Percentiles rank a stretch among this genome's conserved stretches.
These are phyloP conservation scores for Pseudopediastrum boryanum DNA, from an alignment of 139 green algal species.

Conservation along the genomic window DNA sequence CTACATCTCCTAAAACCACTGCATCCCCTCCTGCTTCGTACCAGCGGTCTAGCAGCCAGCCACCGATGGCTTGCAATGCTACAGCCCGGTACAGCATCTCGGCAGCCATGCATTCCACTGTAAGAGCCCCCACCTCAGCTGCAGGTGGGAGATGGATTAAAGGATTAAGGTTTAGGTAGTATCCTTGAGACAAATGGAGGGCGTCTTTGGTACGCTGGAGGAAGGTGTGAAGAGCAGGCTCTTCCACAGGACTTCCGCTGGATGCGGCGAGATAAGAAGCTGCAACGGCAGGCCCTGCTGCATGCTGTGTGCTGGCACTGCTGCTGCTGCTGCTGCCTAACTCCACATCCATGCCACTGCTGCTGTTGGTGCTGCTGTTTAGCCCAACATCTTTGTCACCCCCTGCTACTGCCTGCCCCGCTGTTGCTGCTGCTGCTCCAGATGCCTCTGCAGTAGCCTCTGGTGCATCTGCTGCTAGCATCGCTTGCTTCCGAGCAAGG, in stretches of 20 bases:
- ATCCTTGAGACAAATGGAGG: no score
- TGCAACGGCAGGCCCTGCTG: no score
- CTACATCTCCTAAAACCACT: neutral
- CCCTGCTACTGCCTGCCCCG: neutral
- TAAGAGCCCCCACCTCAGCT: neutral
- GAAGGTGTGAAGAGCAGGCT: no score
- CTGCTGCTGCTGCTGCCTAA: no score
- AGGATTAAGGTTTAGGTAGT: conserved; percentile 17
- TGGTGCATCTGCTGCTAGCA: neutral
- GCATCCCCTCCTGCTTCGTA: conserved; percentile 15
- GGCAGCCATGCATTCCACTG: conserved; percentile 13
- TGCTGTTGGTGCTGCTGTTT: neutral
- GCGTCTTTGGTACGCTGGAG: no score
- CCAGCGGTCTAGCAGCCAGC: conserved; percentile 16
- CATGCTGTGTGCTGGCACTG: no score
- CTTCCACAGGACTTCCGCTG: no score
- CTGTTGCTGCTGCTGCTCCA: neutral
- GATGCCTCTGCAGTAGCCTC: neutral
- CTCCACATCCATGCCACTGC: neutral
- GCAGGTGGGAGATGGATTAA: conserved; percentile 2
- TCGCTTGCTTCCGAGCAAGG: neutral
- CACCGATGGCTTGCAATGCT: conserved; percentile 10
- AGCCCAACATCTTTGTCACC: no score
- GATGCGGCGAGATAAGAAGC: no score
- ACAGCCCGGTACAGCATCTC: conserved; percentile 34